Percentiles rank a stretch among this genome's conserved stretches.
Conservation (phyloP, 2,329 filamentous ascomycete genomes). For the Aspergillus aculeatus region DNA sequence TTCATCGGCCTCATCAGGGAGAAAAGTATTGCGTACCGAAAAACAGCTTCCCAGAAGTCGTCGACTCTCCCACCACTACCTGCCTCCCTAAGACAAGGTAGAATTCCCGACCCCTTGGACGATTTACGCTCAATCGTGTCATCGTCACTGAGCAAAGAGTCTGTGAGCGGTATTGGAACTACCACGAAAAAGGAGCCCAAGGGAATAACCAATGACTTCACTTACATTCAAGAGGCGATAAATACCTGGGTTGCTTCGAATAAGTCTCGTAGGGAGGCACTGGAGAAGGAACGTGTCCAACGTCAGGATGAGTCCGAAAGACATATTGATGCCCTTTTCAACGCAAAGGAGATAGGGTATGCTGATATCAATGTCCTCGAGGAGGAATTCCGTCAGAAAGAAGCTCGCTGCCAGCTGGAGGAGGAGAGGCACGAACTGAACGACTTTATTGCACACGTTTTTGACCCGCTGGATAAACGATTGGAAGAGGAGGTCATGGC, state of each 20-base stretch:
- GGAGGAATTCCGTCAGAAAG: slow-evolving; percentile 54
- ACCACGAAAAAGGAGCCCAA: slow-evolving; percentile 34
- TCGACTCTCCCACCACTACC: slow-evolving; percentile 32
- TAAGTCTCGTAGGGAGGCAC: slow-evolving; percentile 42
- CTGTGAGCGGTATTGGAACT: slow-evolving; percentile 34
- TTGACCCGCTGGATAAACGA: slow-evolving; percentile 49
- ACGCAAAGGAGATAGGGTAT: slow-evolving; percentile 58
- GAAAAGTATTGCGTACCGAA: slow-evolving; percentile 44
- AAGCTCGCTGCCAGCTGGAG: slow-evolving; percentile 51
- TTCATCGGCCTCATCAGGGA: slow-evolving; percentile 49
- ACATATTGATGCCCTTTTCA: slow-evolving; percentile 55
- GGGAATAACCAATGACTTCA: slow-evolving; percentile 43
- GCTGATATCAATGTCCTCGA: slow-evolving; percentile 57
- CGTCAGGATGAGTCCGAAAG: slow-evolving; percentile 54
- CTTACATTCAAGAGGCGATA: slow-evolving; percentile 43
- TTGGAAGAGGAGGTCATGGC: slow-evolving; percentile 52
- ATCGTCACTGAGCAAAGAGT: slow-evolving; percentile 32
- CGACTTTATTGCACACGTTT: slow-evolving; percentile 51
- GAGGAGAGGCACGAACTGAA: slow-evolving; percentile 55
- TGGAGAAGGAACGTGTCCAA: slow-evolving; percentile 49
- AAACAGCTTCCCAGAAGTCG: slow-evolving; percentile 25
- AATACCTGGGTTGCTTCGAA: slow-evolving; percentile 50
- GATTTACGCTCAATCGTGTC: slow-evolving; percentile 38
- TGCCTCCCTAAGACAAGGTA: slow-evolving; percentile 32
- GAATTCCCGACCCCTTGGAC: slow-evolving; percentile 27